Conservation (phyloP, 225 moss, liverwort and hornwort genomes). For the Takakia lepidozioides region DNA sequence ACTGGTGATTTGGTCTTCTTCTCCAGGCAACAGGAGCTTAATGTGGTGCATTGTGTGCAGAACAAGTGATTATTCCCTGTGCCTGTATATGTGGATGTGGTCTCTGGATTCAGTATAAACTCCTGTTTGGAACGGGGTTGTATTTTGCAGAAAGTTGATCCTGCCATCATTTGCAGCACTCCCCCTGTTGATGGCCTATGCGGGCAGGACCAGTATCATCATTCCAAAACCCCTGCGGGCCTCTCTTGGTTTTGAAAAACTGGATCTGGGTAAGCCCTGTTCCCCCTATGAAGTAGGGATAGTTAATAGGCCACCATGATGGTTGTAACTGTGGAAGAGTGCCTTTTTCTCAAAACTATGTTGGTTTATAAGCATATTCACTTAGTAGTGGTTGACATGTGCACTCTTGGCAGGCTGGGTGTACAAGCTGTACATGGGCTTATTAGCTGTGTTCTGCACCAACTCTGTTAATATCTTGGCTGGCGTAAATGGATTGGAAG, state of each 20-base stretch:
- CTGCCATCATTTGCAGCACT: constrained; percentile 92
- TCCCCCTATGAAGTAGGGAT: neutral
- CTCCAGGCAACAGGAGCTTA: neutral
- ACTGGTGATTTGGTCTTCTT: too few species aligned
- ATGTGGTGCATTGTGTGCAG: neutral
- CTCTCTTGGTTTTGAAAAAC: constrained; percentile 42
- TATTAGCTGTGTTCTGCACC: constrained; percentile 92
- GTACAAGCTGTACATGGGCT: constrained; percentile 91
- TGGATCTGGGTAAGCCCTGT: constrained; percentile 59
- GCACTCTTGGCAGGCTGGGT: constrained; percentile 43
- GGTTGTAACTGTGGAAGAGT: too few species aligned
- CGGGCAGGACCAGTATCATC: constrained; percentile 68
- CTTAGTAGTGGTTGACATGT: constrained; percentile 1
- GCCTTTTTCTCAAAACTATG: too few species aligned
- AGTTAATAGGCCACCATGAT: too few species aligned
- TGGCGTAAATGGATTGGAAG: constrained; percentile 96
- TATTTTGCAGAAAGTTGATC: constrained; percentile 61
- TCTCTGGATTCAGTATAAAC: too few species aligned
- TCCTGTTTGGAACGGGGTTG: too few species aligned
- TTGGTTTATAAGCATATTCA: too few species aligned
- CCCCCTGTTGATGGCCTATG: constrained; percentile 86
- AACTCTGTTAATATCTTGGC: constrained; percentile 96
- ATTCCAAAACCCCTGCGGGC: constrained; percentile 86
- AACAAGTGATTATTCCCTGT: constrained; percentile 6
- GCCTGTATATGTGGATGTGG: too few species aligned